Evolutionary conservation across 1,284 basidiomycete species (phyloP).

Genomic region (Tylopilus sp.): DNA sequence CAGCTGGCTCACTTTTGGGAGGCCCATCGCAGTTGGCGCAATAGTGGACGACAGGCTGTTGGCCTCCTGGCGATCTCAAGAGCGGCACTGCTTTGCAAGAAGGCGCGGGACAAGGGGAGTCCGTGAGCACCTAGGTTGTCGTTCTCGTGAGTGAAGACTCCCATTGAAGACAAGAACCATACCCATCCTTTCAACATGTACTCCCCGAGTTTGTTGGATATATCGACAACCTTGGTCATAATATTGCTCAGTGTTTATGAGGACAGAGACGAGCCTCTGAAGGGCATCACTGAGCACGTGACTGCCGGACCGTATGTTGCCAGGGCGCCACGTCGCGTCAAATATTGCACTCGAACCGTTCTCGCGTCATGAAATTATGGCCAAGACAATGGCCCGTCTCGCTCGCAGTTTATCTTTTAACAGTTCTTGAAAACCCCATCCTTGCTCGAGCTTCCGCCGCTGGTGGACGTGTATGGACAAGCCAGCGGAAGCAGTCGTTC

Average conservation of each 20-base stretch:
- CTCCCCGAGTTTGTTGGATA: constrained; percentile 59
- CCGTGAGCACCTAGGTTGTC: constrained; percentile 56
- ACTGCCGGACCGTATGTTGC: constrained; percentile 1
- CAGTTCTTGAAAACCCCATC: constrained; percentile 44
- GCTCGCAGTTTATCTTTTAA: constrained; percentile 46
- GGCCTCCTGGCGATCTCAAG: constrained; percentile 59
- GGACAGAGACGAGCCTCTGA: neutral
- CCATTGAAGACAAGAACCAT: constrained; percentile 14
- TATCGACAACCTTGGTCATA: constrained; percentile 54
- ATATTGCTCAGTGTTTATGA: constrained; percentile 2
- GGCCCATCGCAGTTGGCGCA: constrained; percentile 60
- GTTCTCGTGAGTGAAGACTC: constrained; percentile 14
- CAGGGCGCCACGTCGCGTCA: constrained; percentile 17
- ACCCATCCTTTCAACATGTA: constrained; percentile 80
- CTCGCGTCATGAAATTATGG: constrained; percentile 56
- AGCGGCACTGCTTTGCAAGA: constrained; percentile 58
- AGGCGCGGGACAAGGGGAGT: constrained; percentile 53
- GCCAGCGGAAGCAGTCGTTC: constrained; percentile 54
- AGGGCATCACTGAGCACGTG: constrained; percentile 22
- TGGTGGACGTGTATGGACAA: constrained; percentile 50
- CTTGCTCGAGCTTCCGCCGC: constrained; percentile 34
- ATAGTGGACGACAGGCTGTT: constrained; percentile 45
- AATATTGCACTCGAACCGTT: neutral
- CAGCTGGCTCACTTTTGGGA: constrained; percentile 32
- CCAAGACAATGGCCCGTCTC: constrained; percentile 56